These are phyloP conservation scores for Yarrowia galli DNA, from an alignment of 1,139 yeast genomes.

Conservation along the genomic window DNA sequence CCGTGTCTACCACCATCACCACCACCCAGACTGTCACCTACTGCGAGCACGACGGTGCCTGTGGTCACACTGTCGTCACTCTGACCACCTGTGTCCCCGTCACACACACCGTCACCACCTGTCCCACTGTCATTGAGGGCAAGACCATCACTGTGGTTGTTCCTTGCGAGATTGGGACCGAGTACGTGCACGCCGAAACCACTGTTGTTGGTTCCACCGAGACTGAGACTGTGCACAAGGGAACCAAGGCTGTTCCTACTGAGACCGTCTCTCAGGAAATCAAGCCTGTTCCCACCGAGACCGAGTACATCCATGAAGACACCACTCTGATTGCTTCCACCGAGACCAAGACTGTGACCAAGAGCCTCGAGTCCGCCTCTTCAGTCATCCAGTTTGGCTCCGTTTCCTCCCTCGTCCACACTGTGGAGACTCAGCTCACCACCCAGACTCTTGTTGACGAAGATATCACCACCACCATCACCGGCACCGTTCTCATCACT, in stretches of 20 bases:
- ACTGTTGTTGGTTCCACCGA: background rate
- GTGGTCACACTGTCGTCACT: background rate
- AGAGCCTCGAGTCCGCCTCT: background rate
- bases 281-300: too few relatives aligned
- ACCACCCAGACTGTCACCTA: slow-evolving; percentile 1
- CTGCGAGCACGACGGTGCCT: background rate
- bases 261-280: too few relatives aligned
- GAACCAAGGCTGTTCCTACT: too few relatives aligned
- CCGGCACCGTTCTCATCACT: background rate
- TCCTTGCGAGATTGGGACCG: slow-evolving; percentile 1
- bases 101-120: slow-evolving; percentile 9
- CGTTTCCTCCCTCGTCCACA: too few relatives aligned
- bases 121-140: background rate
- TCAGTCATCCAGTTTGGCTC: background rate
- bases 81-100: background rate
- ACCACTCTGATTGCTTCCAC: too few relatives aligned
- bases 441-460: background rate
- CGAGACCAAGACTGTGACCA: too few relatives aligned
- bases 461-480: background rate
- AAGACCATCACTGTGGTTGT: slow-evolving; percentile 7
- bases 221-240: background rate
- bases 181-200: background rate
- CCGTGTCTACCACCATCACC: background rate
- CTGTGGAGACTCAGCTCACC: background rate
- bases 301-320: too few relatives aligned